Base-by-base conservation (phyloP, 1,284 basidiomycete species). In the Phellopilus nigrolimitatus region DNA sequence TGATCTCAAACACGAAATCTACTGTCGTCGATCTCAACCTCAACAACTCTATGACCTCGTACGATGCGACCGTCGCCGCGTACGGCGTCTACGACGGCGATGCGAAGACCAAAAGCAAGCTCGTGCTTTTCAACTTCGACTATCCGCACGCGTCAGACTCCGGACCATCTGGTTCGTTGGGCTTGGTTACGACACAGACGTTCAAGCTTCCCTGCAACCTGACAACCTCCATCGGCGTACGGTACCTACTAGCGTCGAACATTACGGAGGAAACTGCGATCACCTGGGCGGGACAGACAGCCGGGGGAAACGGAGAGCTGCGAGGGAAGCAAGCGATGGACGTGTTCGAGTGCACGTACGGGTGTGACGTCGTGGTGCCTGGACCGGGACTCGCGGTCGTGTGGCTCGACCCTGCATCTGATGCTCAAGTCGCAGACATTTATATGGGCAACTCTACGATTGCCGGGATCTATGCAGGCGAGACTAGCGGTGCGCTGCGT, bases 71-170 rank as follows among this genome's bases (percentile, higher is more conserved):
- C 1, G 61, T 64, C 36, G 78, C 79, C 1, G 79, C 73, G 0
- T 88, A 88, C 61, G 79, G 75, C 2, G 65, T 86, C 15, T 84
- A 83, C 66, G 71, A 77, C 51, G 68, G 71, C 6, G 38, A 49
- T 24, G 67, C 69, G 54, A 63, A 61, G 17, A 64, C 59, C 55
- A 71, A 65, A 55, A 68, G 60, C 61, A 75, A 66, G 57, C 61
- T 82, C 3, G 77, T 78, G 4, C 64, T 88, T 34, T 79, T 87
- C 70, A 88, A 87, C 64, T 84, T 72, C 59, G 68, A 50, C 31
- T 55, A 55, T 34, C 53, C 53, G 21, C 41, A 36, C 7, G 41
- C 67, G 43, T 73, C 76, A 42, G 27, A 24, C 21, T 37, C 36
- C 13, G 33, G 24, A n/a, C 8, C 17, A 22, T 46, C 42, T 28